Evolutionary conservation across 106 monocot species (phyloP), one percentile per base, ranked within the genome.

Genomic region (Apostasia shenzhenica): DNA sequence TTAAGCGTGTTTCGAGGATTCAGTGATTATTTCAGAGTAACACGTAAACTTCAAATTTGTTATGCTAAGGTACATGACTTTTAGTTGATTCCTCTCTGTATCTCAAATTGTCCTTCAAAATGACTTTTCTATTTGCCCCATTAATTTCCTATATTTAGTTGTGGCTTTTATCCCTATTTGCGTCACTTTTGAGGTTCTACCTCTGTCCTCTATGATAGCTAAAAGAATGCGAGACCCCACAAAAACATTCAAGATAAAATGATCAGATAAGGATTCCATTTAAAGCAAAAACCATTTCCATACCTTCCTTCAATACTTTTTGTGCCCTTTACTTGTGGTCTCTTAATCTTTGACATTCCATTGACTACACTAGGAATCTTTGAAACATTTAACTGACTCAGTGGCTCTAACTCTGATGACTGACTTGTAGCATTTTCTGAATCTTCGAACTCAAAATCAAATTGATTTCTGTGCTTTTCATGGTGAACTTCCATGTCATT

Each of bases 391-490:
- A 45, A 75, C 43, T 76, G 87, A 65, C 68, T 82, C 10, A 68
- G 49, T 66, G 71, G 14, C 70, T 87, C 91, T 43, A 67, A 66
- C 59, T 91, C 91, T 1, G 84, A 91, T 54, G 86, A 87, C 71
- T 84, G 77, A 59, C 81, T 87, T 13, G 82, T 84, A n/a, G 76
- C 72, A 57, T 70, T 58, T 14, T 91, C 91, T 11, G 80, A 67
- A 50, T 87, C 91, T 71, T 91, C 87, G 0, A 82, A 91, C 59
- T 86, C 85, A 57, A 54, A 56, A 48, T 76, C 76, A 58, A 68
- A 70, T 11, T 38, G 55, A 37, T 43, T 75, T 48, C 60, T 72
- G 13, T 54, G 79, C 4, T 73, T 73, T 2, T 76, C 80, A 43
- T 54, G 9, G 65, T 56, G 71, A 57, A 54, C 69, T 68, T 68